A percentile compares a stretch with the other conserved stretches of the same genome.
Conservation (phyloP, 2,329 filamentous ascomycete genomes). For the Orbilia javanica region DNA sequence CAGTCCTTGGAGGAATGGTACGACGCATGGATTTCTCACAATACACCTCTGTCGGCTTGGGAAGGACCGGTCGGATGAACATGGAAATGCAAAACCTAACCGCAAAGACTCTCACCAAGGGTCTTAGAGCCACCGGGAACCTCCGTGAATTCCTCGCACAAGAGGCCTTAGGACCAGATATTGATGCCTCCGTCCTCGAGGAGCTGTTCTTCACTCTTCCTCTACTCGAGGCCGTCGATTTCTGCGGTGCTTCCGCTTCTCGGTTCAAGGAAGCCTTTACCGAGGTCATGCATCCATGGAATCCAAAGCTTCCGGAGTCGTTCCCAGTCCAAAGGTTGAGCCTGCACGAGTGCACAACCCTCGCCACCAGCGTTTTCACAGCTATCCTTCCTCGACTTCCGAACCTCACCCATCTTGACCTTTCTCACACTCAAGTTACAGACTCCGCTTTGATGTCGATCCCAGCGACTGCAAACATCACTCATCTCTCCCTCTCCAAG, state of each 20-base stretch:
- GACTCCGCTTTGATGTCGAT: slow-evolving; percentile 78
- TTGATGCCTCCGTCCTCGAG: slow-evolving; percentile 75
- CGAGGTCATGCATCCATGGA: slow-evolving; percentile 68
- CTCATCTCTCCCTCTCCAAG: slow-evolving; percentile 82
- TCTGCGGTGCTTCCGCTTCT: slow-evolving; percentile 79
- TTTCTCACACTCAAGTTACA: slow-evolving; percentile 82
- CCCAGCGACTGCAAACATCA: slow-evolving; percentile 77
- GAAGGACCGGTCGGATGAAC: slow-evolving; percentile 80
- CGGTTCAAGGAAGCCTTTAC: slow-evolving; percentile 76
- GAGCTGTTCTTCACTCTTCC: slow-evolving; percentile 79
- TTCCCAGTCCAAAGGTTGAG: slow-evolving; percentile 77
- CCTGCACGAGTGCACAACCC: slow-evolving; percentile 81
- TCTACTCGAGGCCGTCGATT: slow-evolving; percentile 76
- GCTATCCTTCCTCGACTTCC: slow-evolving; percentile 77
- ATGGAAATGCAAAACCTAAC: slow-evolving; percentile 81
- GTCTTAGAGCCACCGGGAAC: slow-evolving; percentile 78
- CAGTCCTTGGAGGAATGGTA: slow-evolving; percentile 79
- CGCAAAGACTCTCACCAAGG: slow-evolving; percentile 77
- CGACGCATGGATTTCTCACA: slow-evolving; percentile 86
- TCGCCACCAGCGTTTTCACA: slow-evolving; percentile 77
- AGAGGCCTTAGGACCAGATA: slow-evolving; percentile 83
- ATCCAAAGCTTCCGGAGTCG: slow-evolving; percentile 68
- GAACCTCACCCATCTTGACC: slow-evolving; percentile 80
- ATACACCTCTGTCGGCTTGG: slow-evolving; percentile 83
- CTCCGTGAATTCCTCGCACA: slow-evolving; percentile 83